phyloP scores from a whole-genome alignment of 163 green algal species.

The Prototheca cutis region DNA sequence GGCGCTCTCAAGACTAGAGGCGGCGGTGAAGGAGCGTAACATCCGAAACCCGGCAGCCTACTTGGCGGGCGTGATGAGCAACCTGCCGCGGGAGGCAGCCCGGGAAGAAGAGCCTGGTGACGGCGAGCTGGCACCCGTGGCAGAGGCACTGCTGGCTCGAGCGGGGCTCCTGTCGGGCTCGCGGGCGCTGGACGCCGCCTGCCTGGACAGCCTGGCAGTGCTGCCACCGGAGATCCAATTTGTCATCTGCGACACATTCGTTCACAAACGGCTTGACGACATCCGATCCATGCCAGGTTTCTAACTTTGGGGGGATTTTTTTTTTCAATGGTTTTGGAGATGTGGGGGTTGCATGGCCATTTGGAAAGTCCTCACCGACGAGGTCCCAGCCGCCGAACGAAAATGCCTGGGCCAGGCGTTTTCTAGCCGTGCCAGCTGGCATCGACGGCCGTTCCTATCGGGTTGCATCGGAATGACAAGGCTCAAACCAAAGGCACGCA shows the following conservation, averaged over 20 bases:
- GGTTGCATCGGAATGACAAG: too few species aligned
- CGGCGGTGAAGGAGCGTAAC: background rate
- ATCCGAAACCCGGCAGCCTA: slow-evolving; percentile 20
- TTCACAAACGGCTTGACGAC: slow-evolving; percentile 3
- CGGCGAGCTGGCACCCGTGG: background rate
- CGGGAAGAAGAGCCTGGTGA: background rate
- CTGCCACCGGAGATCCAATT: slow-evolving; percentile 10
- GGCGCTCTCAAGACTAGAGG: slow-evolving; percentile 7
- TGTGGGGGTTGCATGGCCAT: too few species aligned
- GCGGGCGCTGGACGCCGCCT: slow-evolving; percentile 6
- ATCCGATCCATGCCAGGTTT: slow-evolving; percentile 19
- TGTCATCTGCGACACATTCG: slow-evolving; percentile 13
- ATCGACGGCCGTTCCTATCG: too few species aligned
- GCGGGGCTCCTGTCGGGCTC: slow-evolving; percentile 1
- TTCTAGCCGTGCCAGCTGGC: too few species aligned
- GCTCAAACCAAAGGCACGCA: too few species aligned
- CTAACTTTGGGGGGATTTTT: too few species aligned
- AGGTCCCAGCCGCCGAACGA: too few species aligned
- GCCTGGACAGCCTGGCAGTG: background rate
- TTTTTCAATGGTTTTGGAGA: too few species aligned
- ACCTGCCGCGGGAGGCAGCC: background rate
- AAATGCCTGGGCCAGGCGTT: too few species aligned
- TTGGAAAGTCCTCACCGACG: too few species aligned
- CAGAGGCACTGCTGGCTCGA: slow-evolving; percentile 4
- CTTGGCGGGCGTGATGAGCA: slow-evolving; percentile 9